Conservation (phyloP, 371 early-diverging fungal species). For the Zychaea mexicana region DNA sequence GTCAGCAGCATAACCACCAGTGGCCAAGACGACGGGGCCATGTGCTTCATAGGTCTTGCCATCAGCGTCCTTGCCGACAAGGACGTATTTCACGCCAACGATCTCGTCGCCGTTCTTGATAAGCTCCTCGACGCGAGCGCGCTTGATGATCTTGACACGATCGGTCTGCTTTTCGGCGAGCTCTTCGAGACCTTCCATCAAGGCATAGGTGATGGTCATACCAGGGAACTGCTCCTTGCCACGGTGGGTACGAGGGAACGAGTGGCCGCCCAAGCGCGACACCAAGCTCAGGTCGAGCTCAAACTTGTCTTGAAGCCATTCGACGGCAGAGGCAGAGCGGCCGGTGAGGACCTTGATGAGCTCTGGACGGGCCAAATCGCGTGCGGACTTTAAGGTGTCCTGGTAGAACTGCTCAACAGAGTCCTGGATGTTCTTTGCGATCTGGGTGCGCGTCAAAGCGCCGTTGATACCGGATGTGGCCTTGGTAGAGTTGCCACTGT, state of each 20-base stretch:
- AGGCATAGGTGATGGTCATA: slow-evolving; percentile 94
- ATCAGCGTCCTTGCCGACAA: slow-evolving; percentile 57
- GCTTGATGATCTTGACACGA: slow-evolving; percentile 79
- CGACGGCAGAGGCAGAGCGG: slow-evolving; percentile 86
- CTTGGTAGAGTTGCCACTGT: slow-evolving; percentile 89
- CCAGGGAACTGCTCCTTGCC: slow-evolving; percentile 94
- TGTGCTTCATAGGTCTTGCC: slow-evolving; percentile 57
- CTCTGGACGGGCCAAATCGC: slow-evolving; percentile 82
- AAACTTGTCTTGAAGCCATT: slow-evolving; percentile 93
- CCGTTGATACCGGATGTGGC: slow-evolving; percentile 99
- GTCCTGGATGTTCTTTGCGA: slow-evolving; percentile 73
- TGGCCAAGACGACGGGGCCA: slow-evolving; percentile 90
- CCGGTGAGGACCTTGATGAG: slow-evolving; percentile 87
- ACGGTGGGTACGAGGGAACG: slow-evolving; percentile 93
- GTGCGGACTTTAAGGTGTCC: slow-evolving; percentile 88
- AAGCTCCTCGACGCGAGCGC: slow-evolving; percentile 71
- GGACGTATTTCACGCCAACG: slow-evolving; percentile 82
- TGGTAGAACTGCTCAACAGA: slow-evolving; percentile 86
- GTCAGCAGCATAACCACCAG: slow-evolving; percentile 91
- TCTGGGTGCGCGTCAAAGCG: slow-evolving; percentile 83
- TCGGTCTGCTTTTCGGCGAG: slow-evolving; percentile 66
- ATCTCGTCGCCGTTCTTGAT: slow-evolving; percentile 63
- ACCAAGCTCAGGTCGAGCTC: slow-evolving; percentile 85
- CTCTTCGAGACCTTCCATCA: slow-evolving; percentile 88
- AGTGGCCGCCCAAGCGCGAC: slow-evolving; percentile 89